A percentile compares a stretch with the other conserved stretches of the same genome.
Evolutionary conservation across 1,284 basidiomycete genomes (phyloP).

Genomic region (Pterulicium gracile): DNA sequence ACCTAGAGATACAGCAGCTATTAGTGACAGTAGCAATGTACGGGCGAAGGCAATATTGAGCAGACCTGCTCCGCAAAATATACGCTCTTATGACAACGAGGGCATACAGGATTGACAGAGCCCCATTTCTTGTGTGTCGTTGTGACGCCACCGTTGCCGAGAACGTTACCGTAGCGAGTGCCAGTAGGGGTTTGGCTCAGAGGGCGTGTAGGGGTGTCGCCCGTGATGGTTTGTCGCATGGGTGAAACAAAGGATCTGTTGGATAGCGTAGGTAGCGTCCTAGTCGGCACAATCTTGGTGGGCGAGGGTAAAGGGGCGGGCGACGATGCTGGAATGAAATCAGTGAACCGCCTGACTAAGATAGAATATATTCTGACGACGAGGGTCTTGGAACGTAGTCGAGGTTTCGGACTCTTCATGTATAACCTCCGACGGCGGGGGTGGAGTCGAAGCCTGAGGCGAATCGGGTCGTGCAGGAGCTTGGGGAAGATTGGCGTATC

Average conservation of each 20-base stretch:
- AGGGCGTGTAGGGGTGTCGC: constrained; percentile 12
- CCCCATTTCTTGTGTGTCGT: constrained; percentile 26
- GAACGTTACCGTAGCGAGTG: constrained; percentile 38
- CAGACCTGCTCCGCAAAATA: constrained; percentile 54
- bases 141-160: constrained; percentile 19
- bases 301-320: too few relatives aligned
- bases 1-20: constrained; percentile 27
- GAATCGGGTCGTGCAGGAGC: too few relatives aligned
- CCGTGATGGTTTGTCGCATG: not conserved
- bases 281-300: too few relatives aligned
- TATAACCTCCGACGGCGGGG: too few relatives aligned
- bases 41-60: constrained; percentile 1
- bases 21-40: too few relatives aligned
- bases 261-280: not conserved
- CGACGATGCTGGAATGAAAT: too few relatives aligned
- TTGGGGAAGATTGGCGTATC: constrained; percentile 62
- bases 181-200: constrained; percentile 33
- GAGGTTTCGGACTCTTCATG: too few relatives aligned
- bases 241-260: too few relatives aligned
- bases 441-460: too few relatives aligned
- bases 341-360: too few relatives aligned
- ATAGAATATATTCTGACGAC: too few relatives aligned
- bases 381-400: too few relatives aligned
- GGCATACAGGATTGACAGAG: constrained; percentile 39
- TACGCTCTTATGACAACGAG: constrained; percentile 47